Evolutionary conservation across 2,329 filamentous ascomycete genomes (phyloP), one percentile per base, ranked within the genome.

Genomic region (Onygena corvina): DNA sequence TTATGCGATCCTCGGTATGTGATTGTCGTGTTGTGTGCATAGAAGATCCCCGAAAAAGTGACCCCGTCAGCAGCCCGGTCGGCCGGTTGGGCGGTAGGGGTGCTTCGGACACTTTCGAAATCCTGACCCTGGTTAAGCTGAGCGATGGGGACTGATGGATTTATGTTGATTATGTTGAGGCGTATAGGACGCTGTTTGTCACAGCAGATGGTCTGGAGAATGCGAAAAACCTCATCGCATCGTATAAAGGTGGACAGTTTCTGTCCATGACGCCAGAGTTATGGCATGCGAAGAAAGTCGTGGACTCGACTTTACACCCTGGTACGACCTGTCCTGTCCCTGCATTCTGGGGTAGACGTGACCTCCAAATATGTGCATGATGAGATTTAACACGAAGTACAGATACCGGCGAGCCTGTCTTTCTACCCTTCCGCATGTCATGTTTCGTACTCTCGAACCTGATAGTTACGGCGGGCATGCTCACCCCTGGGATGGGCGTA

Each of bases 391-490:
- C 27, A n/a, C 6, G 4, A 48, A n/a, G 33, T 27, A 40, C 56
- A 93, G 92, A 98, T 67, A 96, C 89, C 14, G 92, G 92, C 57
- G 75, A 89, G 65, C 83, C 90, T 44, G 89, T 98, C 54, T 79
- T 96, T 59, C 76, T 98, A 14, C 92, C 92, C 16, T 96, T 96
- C 66, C 86, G 92, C 64, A 98, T 98, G 92, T 96, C 90, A 47
- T 85, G 79, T 69, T 98, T 92, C 64, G 88, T 94, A 49, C 69
- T 96, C 49, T 89, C 89, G 56, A 98, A 98, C 68, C 71, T 98
- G 65, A 75, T 96, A 51, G 90, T 96, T 53, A 98, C 92, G 40
- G 90, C 82, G 4, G 92, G 92, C 60, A 98, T 98, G 92, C 83
- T 98, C 50, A 92, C 90, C 48, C 92, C 92, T 2, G 85, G 85